phyloP scores from a whole-genome alignment of 2,329 filamentous ascomycete genomes.

The Colletotrichum navitas region DNA sequence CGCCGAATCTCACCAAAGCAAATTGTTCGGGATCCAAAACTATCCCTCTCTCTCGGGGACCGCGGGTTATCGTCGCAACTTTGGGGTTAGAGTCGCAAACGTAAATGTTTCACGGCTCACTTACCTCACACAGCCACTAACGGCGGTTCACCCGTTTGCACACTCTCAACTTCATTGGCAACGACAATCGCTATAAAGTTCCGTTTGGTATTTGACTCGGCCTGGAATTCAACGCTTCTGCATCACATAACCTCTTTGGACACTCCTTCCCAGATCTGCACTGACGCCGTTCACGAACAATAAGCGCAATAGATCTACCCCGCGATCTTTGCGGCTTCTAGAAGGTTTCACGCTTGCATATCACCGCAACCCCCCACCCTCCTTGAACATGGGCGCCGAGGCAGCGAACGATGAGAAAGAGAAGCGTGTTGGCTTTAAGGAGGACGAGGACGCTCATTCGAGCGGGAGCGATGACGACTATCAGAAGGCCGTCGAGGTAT shows the following conservation, averaged over 20 bases:
- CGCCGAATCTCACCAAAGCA: constrained; percentile 10
- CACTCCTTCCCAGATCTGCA: background rate
- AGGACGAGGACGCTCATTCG: constrained; percentile 55
- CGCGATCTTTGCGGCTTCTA: constrained; percentile 27
- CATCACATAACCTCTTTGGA: constrained; percentile 3
- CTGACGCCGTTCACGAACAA: constrained; percentile 12
- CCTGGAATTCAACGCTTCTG: constrained; percentile 11
- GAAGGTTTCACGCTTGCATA: background rate
- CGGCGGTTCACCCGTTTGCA: constrained; percentile 18
- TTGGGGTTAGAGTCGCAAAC: constrained; percentile 3
- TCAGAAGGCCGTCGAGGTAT: constrained; percentile 64
- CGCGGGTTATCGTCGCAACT: constrained; percentile 1
- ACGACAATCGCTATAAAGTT: constrained; percentile 6
- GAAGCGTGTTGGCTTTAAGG: constrained; percentile 47
- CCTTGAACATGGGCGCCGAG: constrained; percentile 20
- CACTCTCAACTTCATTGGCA: constrained; percentile 3
- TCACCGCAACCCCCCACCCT: background rate
- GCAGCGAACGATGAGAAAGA: constrained; percentile 38
- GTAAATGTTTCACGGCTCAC: background rate
- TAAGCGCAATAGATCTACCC: constrained; percentile 28
- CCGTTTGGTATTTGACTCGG: background rate
- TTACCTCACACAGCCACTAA: constrained; percentile 6
- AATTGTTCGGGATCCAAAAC: background rate
- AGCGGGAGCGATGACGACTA: constrained; percentile 65
- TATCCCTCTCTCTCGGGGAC: constrained; percentile 1